Evolutionary conservation across 1,284 basidiomycete genomes (phyloP).

Genomic region (Vanrija humicola): DNA sequence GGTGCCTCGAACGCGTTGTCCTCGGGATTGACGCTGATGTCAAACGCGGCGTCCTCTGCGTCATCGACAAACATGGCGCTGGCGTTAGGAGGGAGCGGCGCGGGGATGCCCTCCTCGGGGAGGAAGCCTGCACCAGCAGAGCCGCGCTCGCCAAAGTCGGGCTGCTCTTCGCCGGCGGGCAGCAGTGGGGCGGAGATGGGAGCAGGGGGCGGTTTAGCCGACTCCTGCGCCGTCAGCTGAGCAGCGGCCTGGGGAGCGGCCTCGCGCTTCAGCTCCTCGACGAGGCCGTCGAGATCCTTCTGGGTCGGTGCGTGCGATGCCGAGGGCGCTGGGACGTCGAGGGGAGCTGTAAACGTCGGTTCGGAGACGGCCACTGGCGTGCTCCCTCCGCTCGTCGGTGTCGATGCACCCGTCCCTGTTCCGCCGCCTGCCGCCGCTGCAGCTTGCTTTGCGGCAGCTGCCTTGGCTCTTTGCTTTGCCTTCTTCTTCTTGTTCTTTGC

Average conservation of each 20-base stretch:
- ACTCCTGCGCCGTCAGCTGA: too few species aligned
- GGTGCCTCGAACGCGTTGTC: slow-evolving; percentile 4
- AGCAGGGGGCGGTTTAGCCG: too few species aligned
- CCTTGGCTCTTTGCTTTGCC: slow-evolving; percentile 9
- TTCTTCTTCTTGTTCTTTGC: slow-evolving; percentile 23
- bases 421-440: not conserved
- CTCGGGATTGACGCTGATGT: slow-evolving; percentile 1
- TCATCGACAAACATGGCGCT: slow-evolving; percentile 8
- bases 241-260: too few species aligned
- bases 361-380: not conserved
- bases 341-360: not conserved
- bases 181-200: not conserved
- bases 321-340: not conserved
- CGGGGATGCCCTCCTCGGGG: slow-evolving; percentile 3
- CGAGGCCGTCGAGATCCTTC: too few species aligned
- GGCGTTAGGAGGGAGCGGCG: slow-evolving; percentile 7
- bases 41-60: slow-evolving; percentile 4
- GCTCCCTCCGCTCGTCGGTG: too few species aligned
- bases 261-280: too few species aligned
- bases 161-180: slow-evolving; percentile 6
- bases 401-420: not conserved
- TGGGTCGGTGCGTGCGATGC: not conserved
- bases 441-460: not conserved
- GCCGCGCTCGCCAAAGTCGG: slow-evolving; percentile 9
- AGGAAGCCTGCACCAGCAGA: not conserved